A percentile compares a stretch with the other conserved stretches of the same genome.
Evolutionary conservation across 2,329 filamentous ascomycete genomes (phyloP).

Genomic region (Penicillium sp.): DNA sequence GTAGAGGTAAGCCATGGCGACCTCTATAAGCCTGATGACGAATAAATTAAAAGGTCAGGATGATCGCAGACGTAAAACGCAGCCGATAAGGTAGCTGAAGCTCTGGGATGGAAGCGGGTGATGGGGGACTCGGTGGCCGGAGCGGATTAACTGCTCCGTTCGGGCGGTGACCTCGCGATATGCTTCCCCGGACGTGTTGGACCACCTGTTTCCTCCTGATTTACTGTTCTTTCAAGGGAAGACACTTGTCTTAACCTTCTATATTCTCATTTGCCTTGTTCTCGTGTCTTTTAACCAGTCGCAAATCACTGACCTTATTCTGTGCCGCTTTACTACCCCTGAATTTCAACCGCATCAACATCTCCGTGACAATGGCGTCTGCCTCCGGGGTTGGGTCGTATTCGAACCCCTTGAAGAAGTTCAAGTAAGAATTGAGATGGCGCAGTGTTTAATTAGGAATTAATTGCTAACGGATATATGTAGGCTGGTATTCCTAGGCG

Average conservation of each 20-base stretch:
- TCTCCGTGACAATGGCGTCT: constrained; percentile 65
- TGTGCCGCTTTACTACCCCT: constrained; percentile 29
- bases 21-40: constrained; percentile 26
- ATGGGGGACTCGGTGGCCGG: constrained; percentile 29
- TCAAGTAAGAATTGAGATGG: constrained; percentile 68
- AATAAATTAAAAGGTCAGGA: constrained; percentile 22
- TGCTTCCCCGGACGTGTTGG: constrained; percentile 29
- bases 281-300: neutral
- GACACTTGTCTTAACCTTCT: constrained; percentile 2
- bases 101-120: constrained; percentile 16
- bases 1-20: constrained; percentile 71
- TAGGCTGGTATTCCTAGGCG: constrained; percentile 94
- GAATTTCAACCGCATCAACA: constrained; percentile 27
- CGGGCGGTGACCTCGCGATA: constrained; percentile 19
- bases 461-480: constrained; percentile 30
- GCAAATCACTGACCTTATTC: neutral
- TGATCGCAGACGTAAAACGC: constrained; percentile 17
- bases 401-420: constrained; percentile 99
- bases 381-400: constrained; percentile 77
- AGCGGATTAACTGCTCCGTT: constrained; percentile 33
- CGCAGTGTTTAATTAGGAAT: neutral
- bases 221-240: neutral
- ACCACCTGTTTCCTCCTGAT: constrained; percentile 6
- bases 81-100: constrained; percentile 23
- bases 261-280: constrained; percentile 2